Conservation (phyloP, 2,329 filamentous ascomycete genomes). For the Neofusicoccum sp. region DNA sequence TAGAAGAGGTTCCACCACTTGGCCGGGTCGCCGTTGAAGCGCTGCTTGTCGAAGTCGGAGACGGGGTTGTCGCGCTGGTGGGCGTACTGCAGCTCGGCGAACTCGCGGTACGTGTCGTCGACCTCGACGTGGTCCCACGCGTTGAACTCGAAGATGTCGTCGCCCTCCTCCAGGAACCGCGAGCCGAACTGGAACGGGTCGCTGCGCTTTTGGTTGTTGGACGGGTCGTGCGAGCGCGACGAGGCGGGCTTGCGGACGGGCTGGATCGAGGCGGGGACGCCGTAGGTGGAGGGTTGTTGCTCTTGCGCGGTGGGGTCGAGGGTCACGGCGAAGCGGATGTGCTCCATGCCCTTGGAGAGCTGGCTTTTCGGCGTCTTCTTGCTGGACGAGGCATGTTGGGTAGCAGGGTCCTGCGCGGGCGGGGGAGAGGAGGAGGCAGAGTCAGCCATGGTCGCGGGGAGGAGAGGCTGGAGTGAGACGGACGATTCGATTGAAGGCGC, state of each 20-base stretch:
- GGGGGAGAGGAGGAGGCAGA: background rate
- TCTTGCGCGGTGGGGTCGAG: conserved; percentile 32
- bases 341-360: conserved; percentile 53
- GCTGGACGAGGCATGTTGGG: background rate
- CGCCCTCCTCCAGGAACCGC: conserved; percentile 75
- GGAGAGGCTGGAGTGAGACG: background rate
- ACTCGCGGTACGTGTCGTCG: conserved; percentile 82
- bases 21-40: conserved; percentile 85
- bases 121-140: conserved; percentile 98
- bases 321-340: conserved; percentile 51
- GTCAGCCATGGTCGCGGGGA: background rate
- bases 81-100: conserved; percentile 78
- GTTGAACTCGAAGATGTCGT: conserved; percentile 95
- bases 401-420: background rate
- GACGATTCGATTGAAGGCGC: too few species aligned
- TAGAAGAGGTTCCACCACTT: conserved; percentile 99
- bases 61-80: conserved; percentile 85
- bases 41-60: conserved; percentile 86
- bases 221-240: conserved; percentile 65
- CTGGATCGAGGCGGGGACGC: conserved; percentile 46
- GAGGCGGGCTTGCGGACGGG: conserved; percentile 49
- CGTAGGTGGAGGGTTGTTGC: conserved; percentile 39
- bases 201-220: conserved; percentile 77
- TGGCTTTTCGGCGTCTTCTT: conserved; percentile 38
- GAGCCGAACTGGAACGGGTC: conserved; percentile 97